These are phyloP conservation scores for Clarireedia paspali DNA, from an alignment of 2,329 filamentous ascomycete genomes.

Conservation along the genomic window DNA sequence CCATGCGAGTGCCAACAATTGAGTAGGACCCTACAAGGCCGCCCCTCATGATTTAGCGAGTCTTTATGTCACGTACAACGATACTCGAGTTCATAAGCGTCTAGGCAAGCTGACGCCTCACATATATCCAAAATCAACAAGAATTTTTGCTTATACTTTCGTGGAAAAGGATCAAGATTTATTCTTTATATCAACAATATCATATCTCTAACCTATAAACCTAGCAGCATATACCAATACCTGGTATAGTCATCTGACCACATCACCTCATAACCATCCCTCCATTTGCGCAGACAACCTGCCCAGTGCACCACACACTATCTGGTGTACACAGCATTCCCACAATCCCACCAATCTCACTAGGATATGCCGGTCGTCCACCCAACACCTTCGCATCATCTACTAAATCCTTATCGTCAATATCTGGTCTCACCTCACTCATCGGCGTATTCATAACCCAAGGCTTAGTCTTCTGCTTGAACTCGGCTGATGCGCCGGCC, in stretches of 20 bases:
- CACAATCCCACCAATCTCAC: constrained; percentile 68
- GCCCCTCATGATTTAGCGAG: too few relatives aligned
- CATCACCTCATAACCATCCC: constrained; percentile 50
- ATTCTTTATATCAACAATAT: background rate
- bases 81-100: too few relatives aligned
- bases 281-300: constrained; percentile 73
- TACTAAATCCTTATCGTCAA: constrained; percentile 57
- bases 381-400: constrained; percentile 47
- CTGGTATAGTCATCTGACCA: background rate
- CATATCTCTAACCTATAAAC: background rate
- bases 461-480: constrained; percentile 50
- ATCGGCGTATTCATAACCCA: constrained; percentile 59
- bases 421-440: constrained; percentile 48
- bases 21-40: too few relatives aligned
- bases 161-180: background rate
- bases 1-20: too few relatives aligned
- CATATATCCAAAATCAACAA: too few relatives aligned
- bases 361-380: constrained; percentile 55
- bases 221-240: background rate
- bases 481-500: constrained; percentile 44
- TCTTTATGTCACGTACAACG: too few relatives aligned
- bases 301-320: constrained; percentile 70
- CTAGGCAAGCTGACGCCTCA: too few relatives aligned
- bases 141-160: too few relatives aligned
- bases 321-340: constrained; percentile 69